Base-by-base conservation (phyloP, 768 basidiomycete species). In the Daedaleopsis nitida region DNA sequence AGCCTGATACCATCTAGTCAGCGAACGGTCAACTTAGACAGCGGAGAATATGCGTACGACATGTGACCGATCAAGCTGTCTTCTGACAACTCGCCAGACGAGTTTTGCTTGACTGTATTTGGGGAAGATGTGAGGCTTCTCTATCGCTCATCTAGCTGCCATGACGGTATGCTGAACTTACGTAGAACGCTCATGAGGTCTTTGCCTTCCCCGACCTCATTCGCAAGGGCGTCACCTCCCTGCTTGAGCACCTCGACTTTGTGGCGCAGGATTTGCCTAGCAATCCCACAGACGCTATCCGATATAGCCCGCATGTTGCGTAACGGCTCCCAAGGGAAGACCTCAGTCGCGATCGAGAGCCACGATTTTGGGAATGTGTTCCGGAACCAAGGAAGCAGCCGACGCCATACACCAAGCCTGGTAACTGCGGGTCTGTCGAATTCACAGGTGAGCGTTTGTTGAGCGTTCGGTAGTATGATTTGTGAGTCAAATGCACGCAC, bases 141-240 rank as follows among this genome's bases (percentile, higher is more conserved):
- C 19, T 11, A 5, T 17, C 17, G 44, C 11, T 2, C 9, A 10
- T 10, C 17, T 6, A 19, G 9, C 8, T 12, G 21, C 19, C 5
- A 14, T 34, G 11, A 12, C 16, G 27, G 7, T 32, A 32, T 32
- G 27, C 6, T 35, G 10, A 3, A 54, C 59, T 37, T n/a, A 60
- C 59, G 39, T 12, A 60, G 38, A 1, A 55, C 54, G 42, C 53
- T 55, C 35, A 55, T 60, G 3, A 60, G 48, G 48, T 60, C 59
- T 19, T 51, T 55, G 6, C 52, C 45, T 19, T 59, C 58, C 16
- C 58, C 52, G 32, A 54, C n/a, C 38, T 48, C 59, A 21, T 55
- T 38, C 38, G 27, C 14, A 34, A 47, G 37, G 24, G 34, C 14
- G 34, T 50, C 53, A 24, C 51, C 59, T 23, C 48, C 47, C 38